phyloP scores from a whole-genome alignment of 768 basidiomycete species.

The Mycena indigotica region DNA sequence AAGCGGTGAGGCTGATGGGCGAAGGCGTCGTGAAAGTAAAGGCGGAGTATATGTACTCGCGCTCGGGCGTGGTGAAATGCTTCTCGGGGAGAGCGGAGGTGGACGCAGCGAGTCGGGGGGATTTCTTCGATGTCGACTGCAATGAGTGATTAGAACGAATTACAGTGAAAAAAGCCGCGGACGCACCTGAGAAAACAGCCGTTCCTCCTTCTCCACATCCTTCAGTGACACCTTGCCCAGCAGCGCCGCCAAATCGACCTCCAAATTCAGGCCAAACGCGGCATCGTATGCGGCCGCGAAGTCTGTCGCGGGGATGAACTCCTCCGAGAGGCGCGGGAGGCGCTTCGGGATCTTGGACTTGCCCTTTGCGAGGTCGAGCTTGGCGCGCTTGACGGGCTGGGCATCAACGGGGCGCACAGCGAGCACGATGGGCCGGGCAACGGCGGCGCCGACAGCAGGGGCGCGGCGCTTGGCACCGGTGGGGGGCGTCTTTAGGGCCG shows the following conservation, averaged over 20 bases:
- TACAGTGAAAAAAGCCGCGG: background rate
- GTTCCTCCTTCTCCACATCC: background rate
- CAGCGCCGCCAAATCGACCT: background rate
- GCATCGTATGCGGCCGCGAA: background rate
- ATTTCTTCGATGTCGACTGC: background rate
- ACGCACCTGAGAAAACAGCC: background rate
- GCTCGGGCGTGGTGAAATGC: background rate
- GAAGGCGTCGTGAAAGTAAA: slow-evolving; percentile 1
- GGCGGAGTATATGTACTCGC: background rate
- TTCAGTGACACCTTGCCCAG: background rate
- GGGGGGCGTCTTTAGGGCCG: background rate
- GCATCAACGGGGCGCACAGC: background rate
- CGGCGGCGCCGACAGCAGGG: background rate
- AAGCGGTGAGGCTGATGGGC: background rate
- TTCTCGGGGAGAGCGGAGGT: background rate
- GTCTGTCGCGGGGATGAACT: background rate
- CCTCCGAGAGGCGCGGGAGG: slow-evolving; percentile 1
- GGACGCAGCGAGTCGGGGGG: background rate
- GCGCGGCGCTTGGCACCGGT: background rate
- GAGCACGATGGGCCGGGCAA: background rate
- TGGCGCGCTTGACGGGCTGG: background rate
- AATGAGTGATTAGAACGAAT: background rate
- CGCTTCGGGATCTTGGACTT: background rate
- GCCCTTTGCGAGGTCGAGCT: background rate
- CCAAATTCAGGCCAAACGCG: background rate